These are phyloP conservation scores for Saprolegnia diclina DNA, from an alignment of 352 stramenopile species.

Conservation along the genomic window DNA sequence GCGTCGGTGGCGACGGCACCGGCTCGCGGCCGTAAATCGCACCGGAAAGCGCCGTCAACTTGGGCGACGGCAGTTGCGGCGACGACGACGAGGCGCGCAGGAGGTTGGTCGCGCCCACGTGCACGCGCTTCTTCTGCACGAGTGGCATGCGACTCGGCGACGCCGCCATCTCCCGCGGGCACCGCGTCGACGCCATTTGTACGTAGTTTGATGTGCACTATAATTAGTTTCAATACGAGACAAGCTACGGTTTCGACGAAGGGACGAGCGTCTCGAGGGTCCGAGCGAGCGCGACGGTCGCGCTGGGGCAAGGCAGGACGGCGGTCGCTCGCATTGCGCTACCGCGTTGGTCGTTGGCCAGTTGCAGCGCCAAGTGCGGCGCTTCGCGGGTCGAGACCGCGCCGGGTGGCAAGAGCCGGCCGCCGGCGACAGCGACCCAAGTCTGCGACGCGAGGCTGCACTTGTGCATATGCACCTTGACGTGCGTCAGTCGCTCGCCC, in stretches of 20 bases:
- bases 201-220: background rate
- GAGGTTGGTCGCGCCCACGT: slow-evolving; percentile 70
- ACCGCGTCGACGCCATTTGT: background rate
- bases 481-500: slow-evolving; percentile 41
- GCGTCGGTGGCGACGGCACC: too few relatives aligned
- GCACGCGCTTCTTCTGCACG: slow-evolving; percentile 45
- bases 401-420: slow-evolving; percentile 62
- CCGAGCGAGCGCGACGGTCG: background rate
- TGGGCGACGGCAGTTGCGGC: background rate
- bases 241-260: background rate
- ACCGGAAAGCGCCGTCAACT: background rate
- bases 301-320: background rate
- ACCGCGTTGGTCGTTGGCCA: too few relatives aligned
- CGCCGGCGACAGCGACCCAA: slow-evolving; percentile 66
- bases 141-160: background rate
- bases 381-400: slow-evolving; percentile 41
- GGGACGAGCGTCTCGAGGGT: background rate
- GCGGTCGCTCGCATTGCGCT: background rate
- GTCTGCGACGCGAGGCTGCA: slow-evolving; percentile 54
- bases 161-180: slow-evolving; percentile 1
- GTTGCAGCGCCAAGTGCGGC: background rate
- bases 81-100: slow-evolving; percentile 6
- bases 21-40: background rate
- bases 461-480: slow-evolving; percentile 56
- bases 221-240: background rate